Percentiles rank a stretch among this genome's conserved stretches.
These are phyloP conservation scores for Pyrus pyrifolia DNA, from an alignment of 306 rosid genomes.

Conservation along the genomic window DNA sequence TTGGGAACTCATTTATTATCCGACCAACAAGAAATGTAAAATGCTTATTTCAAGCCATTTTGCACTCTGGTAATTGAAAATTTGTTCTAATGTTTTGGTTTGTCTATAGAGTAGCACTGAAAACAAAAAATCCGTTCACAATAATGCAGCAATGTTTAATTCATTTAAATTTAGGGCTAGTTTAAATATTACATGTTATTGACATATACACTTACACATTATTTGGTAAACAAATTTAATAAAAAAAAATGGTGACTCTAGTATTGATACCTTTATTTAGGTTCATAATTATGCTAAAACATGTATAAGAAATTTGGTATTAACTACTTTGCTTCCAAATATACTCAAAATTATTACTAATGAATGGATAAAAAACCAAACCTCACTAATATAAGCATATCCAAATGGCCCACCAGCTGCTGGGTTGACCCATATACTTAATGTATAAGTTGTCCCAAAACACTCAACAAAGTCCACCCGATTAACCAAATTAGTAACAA, in stretches of 20 bases:
- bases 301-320: neutral
- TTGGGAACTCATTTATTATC: too few relatives aligned
- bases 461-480: neutral
- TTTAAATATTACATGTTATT: neutral
- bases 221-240: too few relatives aligned
- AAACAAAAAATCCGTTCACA: neutral
- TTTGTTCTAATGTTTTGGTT: too few relatives aligned
- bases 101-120: neutral
- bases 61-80: too few relatives aligned
- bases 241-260: neutral
- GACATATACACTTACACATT: too few relatives aligned
- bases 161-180: too few relatives aligned
- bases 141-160: neutral
- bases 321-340: neutral
- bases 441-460: neutral
- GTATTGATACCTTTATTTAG: neutral
- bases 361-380: neutral
- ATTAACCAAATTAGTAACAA: neutral
- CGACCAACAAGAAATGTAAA: too few relatives aligned
- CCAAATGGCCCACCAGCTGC: neutral
- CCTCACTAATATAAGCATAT: neutral
- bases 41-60: too few relatives aligned
- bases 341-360: neutral
- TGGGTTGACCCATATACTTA: neutral
- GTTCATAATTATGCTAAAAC: neutral